Evolutionary conservation across 306 rosid genomes (phyloP).

Genomic region (Rosa rugosa): DNA sequence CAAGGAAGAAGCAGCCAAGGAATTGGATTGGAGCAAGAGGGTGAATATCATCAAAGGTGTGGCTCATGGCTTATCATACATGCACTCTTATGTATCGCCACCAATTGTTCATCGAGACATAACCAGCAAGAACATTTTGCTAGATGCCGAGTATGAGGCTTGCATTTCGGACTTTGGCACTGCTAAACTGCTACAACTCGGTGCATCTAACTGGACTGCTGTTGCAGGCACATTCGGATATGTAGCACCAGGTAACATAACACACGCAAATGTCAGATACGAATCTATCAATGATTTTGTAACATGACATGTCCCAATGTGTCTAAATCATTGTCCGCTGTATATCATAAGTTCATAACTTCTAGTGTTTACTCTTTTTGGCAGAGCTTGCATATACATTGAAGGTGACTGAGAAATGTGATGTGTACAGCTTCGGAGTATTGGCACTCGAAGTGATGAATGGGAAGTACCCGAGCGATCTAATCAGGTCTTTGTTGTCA

Average conservation of each 20-base stretch:
- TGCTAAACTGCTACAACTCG: conserved; percentile 28
- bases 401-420: conserved; percentile 39
- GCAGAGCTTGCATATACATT: conserved; percentile 46
- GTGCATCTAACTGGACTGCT: conserved; percentile 37
- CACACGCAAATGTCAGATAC: not conserved
- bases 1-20: conserved; percentile 19
- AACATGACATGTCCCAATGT: not conserved
- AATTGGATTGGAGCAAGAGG: conserved; percentile 34
- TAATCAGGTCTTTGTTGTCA: conserved; percentile 8
- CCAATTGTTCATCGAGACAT: conserved; percentile 42
- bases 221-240: conserved; percentile 49
- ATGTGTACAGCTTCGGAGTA: conserved; percentile 45
- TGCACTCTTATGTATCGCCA: conserved; percentile 24
- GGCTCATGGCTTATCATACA: conserved; percentile 40
- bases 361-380: not conserved
- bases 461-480: conserved; percentile 36
- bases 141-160: conserved; percentile 34
- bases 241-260: conserved; percentile 43
- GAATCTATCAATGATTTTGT: not conserved
- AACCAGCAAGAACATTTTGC: conserved; percentile 43
- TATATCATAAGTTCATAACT: not conserved
- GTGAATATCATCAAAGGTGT: conserved; percentile 29
- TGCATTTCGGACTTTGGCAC: conserved; percentile 40
- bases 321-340: not conserved
- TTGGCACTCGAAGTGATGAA: conserved; percentile 28